Evolutionary conservation across 192 early-diverging fungal genomes (phyloP).

Genomic region (Coemansia sp.): DNA sequence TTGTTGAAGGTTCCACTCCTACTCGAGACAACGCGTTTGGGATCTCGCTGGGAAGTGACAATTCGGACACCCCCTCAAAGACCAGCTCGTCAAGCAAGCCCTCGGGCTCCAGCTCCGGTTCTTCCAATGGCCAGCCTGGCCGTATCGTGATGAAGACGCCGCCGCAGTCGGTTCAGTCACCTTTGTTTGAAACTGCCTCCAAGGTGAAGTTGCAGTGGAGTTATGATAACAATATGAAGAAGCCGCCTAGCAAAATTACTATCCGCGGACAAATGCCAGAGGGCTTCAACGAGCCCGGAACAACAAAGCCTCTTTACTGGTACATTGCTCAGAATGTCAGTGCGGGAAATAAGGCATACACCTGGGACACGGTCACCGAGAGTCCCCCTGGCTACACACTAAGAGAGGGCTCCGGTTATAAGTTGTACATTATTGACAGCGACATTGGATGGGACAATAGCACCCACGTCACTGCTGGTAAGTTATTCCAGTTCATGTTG

Average conservation of each 20-base stretch:
- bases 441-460: constrained; percentile 55
- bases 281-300: constrained; percentile 45
- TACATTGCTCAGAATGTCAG: constrained; percentile 53
- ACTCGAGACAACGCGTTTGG: constrained; percentile 22
- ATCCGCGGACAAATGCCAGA: constrained; percentile 51
- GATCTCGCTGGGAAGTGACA: constrained; percentile 21
- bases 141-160: constrained; percentile 54
- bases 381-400: constrained; percentile 54
- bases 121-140: constrained; percentile 54
- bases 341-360: constrained; percentile 35
- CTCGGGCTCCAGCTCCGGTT: constrained; percentile 33
- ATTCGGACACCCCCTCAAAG: constrained; percentile 30
- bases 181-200: constrained; percentile 48
- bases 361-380: constrained; percentile 51
- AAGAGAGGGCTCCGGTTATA: constrained; percentile 48
- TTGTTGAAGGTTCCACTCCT: constrained; percentile 5
- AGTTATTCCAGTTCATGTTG: constrained; percentile 55
- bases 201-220: constrained; percentile 51
- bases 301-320: constrained; percentile 54
- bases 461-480: constrained; percentile 45
- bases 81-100: constrained; percentile 32
- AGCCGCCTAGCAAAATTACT: constrained; percentile 38
- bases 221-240: constrained; percentile 55
- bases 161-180: constrained; percentile 44
- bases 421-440: constrained; percentile 51